phyloP scores from a whole-genome alignment of 345 rosid species.

The Eucalyptus globulus region DNA sequence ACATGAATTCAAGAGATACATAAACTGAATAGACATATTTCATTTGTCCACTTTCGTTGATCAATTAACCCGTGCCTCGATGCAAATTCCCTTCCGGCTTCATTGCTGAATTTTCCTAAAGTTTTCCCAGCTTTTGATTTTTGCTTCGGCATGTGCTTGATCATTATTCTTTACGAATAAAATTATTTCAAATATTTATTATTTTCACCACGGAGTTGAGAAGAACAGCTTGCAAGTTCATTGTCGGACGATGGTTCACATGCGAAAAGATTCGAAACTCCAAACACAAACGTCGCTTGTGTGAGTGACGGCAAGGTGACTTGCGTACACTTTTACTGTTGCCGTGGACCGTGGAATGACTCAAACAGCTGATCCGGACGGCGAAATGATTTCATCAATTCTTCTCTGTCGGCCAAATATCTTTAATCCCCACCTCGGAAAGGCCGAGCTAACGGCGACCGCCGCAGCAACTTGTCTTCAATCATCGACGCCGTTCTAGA shows the following conservation, averaged over 20 bases:
- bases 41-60: rapidly evolving
- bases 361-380: neutral
- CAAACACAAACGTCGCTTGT: neutral
- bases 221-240: neutral
- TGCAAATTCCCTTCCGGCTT: neutral
- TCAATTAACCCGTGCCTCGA: neutral
- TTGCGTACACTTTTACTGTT: no score
- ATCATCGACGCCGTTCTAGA: neutral
- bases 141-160: neutral
- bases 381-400: neutral
- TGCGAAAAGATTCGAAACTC: neutral
- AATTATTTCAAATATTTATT: no score
- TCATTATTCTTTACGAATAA: neutral
- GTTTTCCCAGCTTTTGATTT: neutral
- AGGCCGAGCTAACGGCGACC: neutral
- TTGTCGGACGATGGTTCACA: neutral
- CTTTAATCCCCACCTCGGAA: neutral
- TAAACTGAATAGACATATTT: no score
- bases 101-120: neutral
- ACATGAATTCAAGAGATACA: no score
- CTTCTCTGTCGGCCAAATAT: neutral
- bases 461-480: neutral
- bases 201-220: no score
- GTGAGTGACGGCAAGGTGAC: neutral
- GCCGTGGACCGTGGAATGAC: neutral